Conservation (phyloP, 2,329 filamentous ascomycete species). For the Fusarium buharicum region DNA sequence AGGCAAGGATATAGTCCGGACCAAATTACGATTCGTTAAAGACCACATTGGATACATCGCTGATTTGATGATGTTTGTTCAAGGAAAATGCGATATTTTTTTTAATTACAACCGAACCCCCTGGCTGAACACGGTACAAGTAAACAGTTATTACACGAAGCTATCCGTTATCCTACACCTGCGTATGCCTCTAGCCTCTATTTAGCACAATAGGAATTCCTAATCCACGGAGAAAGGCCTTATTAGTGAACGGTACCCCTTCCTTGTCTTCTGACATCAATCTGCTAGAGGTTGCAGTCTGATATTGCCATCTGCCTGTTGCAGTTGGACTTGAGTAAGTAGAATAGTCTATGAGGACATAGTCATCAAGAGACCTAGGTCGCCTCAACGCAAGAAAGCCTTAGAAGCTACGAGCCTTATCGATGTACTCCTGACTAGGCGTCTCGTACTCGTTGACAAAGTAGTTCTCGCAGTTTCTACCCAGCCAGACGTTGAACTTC, state of each 20-base stretch:
- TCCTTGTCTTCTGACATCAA: neutral
- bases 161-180: slow-evolving; percentile 38
- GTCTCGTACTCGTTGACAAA: slow-evolving; percentile 82
- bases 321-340: neutral
- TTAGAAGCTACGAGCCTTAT: slow-evolving; percentile 67
- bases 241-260: neutral
- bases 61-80: neutral
- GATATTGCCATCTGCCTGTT: neutral
- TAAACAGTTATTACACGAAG: slow-evolving; percentile 26
- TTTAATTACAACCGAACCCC: slow-evolving; percentile 8
- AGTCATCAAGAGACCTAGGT: neutral
- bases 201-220: slow-evolving; percentile 11
- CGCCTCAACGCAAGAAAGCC: neutral
- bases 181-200: slow-evolving; percentile 10
- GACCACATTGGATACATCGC: neutral
- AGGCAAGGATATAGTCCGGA: slow-evolving; percentile 13
- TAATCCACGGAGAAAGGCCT: slow-evolving; percentile 12
- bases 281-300: neutral
- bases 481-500: slow-evolving; percentile 87
- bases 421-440: slow-evolving; percentile 75
- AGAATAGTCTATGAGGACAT: neutral
- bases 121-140: slow-evolving; percentile 3
- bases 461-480: slow-evolving; percentile 78
- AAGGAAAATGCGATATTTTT: neutral
- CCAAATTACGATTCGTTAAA: slow-evolving; percentile 21